These are phyloP conservation scores for Colletotrichum noveboracense DNA, from an alignment of 2,329 filamentous ascomycete genomes.

Conservation along the genomic window DNA sequence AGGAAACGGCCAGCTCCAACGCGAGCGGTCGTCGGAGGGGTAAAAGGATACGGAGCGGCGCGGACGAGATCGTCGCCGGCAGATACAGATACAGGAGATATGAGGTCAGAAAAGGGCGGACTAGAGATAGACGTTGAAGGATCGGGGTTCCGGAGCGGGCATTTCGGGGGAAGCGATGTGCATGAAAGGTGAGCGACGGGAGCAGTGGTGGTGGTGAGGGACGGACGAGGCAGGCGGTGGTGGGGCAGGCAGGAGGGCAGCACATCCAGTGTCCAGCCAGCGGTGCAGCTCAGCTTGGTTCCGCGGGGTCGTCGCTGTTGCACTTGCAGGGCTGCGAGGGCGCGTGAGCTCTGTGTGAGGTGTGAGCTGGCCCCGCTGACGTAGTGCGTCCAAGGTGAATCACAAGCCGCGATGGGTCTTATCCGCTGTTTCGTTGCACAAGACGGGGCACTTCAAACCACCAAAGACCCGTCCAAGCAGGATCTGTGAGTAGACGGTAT, in stretches of 20 bases:
- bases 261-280: neutral
- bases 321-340: neutral
- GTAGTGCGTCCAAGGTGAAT: neutral
- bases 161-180: constrained; percentile 4
- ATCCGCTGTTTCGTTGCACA: neutral
- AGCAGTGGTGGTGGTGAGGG: neutral
- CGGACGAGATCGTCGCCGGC: neutral
- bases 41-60: neutral
- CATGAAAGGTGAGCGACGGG: neutral
- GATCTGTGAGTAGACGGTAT: neutral
- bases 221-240: constrained; percentile 4
- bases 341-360: neutral
- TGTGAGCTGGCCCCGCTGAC: constrained; percentile 12
- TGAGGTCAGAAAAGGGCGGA: neutral
- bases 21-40: neutral
- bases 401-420: neutral
- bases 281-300: neutral
- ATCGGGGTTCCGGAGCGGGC: constrained; percentile 9
- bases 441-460: neutral
- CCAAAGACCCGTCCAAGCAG: neutral
- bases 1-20: neutral
- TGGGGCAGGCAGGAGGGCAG: neutral
- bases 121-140: neutral
- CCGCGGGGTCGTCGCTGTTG: constrained; percentile 2
- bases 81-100: neutral